These are phyloP conservation scores for Russula earlei DNA, from an alignment of 768 basidiomycete species.

Conservation along the genomic window DNA sequence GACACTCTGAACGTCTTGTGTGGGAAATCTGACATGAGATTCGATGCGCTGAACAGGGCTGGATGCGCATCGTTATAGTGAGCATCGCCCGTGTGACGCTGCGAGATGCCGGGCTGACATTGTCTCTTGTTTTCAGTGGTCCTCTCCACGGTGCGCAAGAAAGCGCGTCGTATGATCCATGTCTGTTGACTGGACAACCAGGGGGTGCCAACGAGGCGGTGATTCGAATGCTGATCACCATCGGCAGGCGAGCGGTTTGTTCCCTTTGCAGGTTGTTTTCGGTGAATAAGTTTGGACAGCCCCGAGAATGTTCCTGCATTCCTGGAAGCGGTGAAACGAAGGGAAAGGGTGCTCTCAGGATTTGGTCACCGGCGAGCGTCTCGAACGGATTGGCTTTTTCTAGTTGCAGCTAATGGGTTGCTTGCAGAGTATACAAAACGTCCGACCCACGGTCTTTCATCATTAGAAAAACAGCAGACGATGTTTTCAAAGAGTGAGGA, in stretches of 20 bases:
- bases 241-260: slow-evolving; percentile 52
- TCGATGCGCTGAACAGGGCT: slow-evolving; percentile 36
- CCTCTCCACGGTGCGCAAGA: slow-evolving; percentile 53
- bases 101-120: not conserved
- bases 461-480: slow-evolving; percentile 81
- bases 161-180: too few species aligned
- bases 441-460: slow-evolving; percentile 89
- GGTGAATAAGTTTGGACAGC: slow-evolving; percentile 28
- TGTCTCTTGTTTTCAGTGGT: slow-evolving; percentile 35
- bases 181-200: slow-evolving; percentile 24
- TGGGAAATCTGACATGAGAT: not conserved
- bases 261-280: not conserved
- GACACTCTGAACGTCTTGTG: not conserved
- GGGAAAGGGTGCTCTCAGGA: slow-evolving; percentile 83
- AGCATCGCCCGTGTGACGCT: slow-evolving; percentile 28
- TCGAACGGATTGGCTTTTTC: not conserved
- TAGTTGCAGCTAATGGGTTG: not conserved
- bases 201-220: slow-evolving; percentile 92
- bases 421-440: slow-evolving; percentile 58
- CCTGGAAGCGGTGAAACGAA: slow-evolving; percentile 76
- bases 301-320: slow-evolving; percentile 81
- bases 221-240: slow-evolving; percentile 85
- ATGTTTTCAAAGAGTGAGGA: slow-evolving; percentile 80
- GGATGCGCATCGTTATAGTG: slow-evolving; percentile 85
- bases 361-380: slow-evolving; percentile 70